A percentile compares a stretch with the other conserved stretches of the same genome.
Evolutionary conservation across 2,329 filamentous ascomycete species (phyloP).

Genomic region (Verticillium alfalfae): DNA sequence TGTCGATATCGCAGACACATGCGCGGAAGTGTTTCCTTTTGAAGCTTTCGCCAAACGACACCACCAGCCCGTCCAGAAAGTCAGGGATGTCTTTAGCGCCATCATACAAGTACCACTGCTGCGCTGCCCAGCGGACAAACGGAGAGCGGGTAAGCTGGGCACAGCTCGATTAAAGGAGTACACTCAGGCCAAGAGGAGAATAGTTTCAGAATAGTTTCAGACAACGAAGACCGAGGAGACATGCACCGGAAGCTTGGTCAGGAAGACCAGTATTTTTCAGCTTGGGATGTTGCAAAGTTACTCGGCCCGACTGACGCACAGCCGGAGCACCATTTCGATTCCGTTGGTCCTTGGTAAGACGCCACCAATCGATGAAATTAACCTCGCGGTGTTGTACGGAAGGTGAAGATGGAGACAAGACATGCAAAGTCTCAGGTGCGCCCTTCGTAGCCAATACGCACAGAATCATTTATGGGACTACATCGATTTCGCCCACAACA

Average conservation of each 20-base stretch:
- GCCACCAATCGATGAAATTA: neutral
- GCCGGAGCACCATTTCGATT: conserved; percentile 1
- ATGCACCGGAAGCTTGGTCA: conserved; percentile 2
- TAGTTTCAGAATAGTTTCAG: conserved; percentile 18
- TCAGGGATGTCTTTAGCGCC: conserved; percentile 40
- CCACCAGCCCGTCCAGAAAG: conserved; percentile 31
- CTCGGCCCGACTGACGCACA: conserved; percentile 7
- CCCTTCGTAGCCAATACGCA: too few species aligned
- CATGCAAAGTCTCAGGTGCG: too few species aligned
- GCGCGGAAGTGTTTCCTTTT: conserved; percentile 39
- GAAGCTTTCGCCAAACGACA: conserved; percentile 38
- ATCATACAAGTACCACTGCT: conserved; percentile 43
- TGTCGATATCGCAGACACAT: conserved; percentile 43
- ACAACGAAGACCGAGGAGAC: too few species aligned
- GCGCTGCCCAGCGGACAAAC: conserved; percentile 36
- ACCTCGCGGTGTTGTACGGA: too few species aligned
- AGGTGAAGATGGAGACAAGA: too few species aligned
- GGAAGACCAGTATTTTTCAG: conserved; percentile 1
- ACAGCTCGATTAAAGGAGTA: conserved; percentile 36
- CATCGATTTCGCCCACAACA: neutral
- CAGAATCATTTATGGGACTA: too few species aligned
- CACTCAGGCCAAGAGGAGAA: conserved; percentile 31
- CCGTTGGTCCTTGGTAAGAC: conserved; percentile 7
- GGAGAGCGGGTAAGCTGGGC: conserved; percentile 32
- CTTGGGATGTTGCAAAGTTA: conserved; percentile 10